Conservation (phyloP, 441 rosid genomes). For the Populus hybrid region DNA sequence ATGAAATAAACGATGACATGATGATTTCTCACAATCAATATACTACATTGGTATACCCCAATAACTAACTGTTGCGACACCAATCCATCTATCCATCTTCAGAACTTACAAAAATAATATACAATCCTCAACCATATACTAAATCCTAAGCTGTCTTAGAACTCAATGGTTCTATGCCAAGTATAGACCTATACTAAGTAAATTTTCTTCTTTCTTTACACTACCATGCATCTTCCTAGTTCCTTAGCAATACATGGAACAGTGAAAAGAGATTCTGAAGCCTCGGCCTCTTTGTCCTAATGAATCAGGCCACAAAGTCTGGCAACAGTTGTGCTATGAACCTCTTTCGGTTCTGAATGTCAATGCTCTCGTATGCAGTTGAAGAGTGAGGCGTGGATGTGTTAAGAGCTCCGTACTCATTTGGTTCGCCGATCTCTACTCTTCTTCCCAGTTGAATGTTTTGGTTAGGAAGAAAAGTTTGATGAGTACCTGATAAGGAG, state of each 20-base stretch:
- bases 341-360: constrained; percentile 79
- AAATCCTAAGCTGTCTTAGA: constrained; percentile 59
- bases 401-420: constrained; percentile 57
- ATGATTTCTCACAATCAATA: constrained; percentile 25
- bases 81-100: constrained; percentile 62
- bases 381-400: constrained; percentile 66
- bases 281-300: constrained; percentile 9
- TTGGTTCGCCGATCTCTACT: constrained; percentile 60
- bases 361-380: constrained; percentile 58
- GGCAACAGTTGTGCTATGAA: constrained; percentile 82
- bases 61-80: constrained; percentile 31
- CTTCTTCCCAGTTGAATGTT: constrained; percentile 75
- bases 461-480: constrained; percentile 71
- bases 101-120: constrained; percentile 76
- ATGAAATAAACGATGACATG: constrained; percentile 21
- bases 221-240: constrained; percentile 39
- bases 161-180: constrained; percentile 54
- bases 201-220: constrained; percentile 48
- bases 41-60: constrained; percentile 43
- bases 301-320: constrained; percentile 76
- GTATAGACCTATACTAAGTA: constrained; percentile 67
- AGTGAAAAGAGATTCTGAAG: constrained; percentile 27
- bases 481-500: constrained; percentile 65
- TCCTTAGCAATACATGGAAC: constrained; percentile 29
- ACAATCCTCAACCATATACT: constrained; percentile 62